These are phyloP conservation scores for Talaromyces marneffei DNA, from an alignment of 2,329 filamentous ascomycete genomes.

Conservation along the genomic window DNA sequence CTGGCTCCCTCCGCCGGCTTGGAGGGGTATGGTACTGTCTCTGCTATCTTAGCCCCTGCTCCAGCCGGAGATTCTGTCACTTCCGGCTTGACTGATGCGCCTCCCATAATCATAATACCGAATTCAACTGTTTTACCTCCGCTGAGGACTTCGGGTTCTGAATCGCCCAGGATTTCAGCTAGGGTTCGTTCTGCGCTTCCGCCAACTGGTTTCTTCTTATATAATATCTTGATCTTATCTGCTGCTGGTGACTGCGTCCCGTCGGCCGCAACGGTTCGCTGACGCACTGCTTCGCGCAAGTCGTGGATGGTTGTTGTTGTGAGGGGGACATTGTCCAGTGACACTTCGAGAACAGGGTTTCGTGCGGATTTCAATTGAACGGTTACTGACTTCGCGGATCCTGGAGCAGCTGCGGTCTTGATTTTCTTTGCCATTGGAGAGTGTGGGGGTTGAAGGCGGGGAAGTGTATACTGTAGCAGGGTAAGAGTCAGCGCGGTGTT, in stretches of 20 bases:
- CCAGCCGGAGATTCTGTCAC: constrained; percentile 21
- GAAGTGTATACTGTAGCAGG: constrained; percentile 39
- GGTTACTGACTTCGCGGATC: constrained; percentile 36
- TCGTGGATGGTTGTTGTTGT: constrained; percentile 70
- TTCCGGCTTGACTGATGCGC: constrained; percentile 46
- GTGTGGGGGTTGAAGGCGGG: constrained; percentile 40
- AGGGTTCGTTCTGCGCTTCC: constrained; percentile 63
- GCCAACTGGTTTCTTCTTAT: constrained; percentile 75
- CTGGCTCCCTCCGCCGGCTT: constrained; percentile 49
- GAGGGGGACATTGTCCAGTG: constrained; percentile 55
- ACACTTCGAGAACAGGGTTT: constrained; percentile 64
- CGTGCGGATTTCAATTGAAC: constrained; percentile 54
- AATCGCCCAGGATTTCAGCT: constrained; percentile 60
- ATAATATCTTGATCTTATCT: constrained; percentile 77
- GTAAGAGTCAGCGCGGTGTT: background rate
- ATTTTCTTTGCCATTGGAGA: constrained; percentile 41
- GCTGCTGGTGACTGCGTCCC: constrained; percentile 32
- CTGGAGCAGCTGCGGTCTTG: constrained; percentile 28
- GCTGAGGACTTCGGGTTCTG: constrained; percentile 40
- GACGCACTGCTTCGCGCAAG: constrained; percentile 64
- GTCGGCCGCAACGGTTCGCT: constrained; percentile 54
- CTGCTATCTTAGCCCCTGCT: constrained; percentile 26
- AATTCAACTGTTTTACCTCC: constrained; percentile 60
- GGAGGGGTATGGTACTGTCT: constrained; percentile 20
- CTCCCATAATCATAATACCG: constrained; percentile 81